Evolutionary conservation across 352 stramenopile species (phyloP).

Genomic region (Pelagophyceae sp.): DNA sequence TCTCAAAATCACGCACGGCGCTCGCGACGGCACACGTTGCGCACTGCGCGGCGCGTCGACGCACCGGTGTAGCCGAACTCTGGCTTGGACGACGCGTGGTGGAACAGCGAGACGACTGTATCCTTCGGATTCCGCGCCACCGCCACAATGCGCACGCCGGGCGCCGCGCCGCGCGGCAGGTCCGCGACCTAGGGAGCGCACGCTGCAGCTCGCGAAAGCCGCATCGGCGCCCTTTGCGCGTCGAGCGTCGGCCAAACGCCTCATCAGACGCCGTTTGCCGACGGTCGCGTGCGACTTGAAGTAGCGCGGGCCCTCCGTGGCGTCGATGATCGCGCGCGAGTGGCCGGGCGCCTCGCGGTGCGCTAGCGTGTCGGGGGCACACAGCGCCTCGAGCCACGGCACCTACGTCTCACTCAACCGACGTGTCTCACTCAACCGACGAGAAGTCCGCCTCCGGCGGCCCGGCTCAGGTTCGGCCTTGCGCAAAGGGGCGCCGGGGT

Average conservation of each 20-base stretch:
- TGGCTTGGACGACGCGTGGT: constrained; percentile 34
- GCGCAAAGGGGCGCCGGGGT: too few relatives aligned
- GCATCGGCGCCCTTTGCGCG: too few relatives aligned
- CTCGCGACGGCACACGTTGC: too few relatives aligned
- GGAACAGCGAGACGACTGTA: constrained; percentile 33
- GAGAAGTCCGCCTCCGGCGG: not conserved
- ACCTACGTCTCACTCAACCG: constrained; percentile 14
- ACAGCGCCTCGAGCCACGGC: constrained; percentile 37
- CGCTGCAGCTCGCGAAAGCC: too few relatives aligned
- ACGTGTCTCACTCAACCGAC: not conserved
- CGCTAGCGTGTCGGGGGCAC: constrained; percentile 7
- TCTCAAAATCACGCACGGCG: too few relatives aligned
- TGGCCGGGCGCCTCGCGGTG: constrained; percentile 30
- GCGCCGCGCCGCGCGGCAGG: not conserved
- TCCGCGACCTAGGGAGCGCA: too few relatives aligned
- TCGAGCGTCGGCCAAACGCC: too few relatives aligned
- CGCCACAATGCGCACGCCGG: constrained; percentile 29
- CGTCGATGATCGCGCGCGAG: constrained; percentile 30
- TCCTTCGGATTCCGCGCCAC: constrained; percentile 38
- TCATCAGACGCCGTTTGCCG: too few relatives aligned
- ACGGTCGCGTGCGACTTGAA: constrained; percentile 40
- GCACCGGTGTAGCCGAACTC: constrained; percentile 36
- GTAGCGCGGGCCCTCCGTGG: constrained; percentile 24
- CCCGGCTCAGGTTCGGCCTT: too few relatives aligned
- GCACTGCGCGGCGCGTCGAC: too few relatives aligned